These are phyloP conservation scores for Euphrasia arctica DNA, from an alignment of 305 asterid species.

Conservation along the genomic window DNA sequence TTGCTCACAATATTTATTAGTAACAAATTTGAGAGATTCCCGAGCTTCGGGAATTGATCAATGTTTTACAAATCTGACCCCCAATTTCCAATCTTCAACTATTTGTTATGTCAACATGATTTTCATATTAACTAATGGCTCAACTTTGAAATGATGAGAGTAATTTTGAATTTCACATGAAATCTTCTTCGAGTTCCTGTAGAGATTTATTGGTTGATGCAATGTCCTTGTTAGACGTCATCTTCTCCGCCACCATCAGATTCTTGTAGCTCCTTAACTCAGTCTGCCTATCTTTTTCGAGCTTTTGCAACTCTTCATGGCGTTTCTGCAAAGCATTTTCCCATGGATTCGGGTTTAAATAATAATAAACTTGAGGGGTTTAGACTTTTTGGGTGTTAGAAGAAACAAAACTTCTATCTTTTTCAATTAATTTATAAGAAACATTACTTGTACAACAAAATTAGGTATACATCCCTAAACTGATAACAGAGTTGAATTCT, in stretches of 20 bases:
- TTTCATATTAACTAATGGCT: conserved; percentile 10
- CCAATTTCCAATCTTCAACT: not conserved
- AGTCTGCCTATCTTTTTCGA: conserved; percentile 80
- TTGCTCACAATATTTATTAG: conserved; percentile 6
- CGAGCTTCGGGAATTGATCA: not conserved
- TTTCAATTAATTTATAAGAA: not conserved
- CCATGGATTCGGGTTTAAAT: not conserved
- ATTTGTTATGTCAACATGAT: not conserved
- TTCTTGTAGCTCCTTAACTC: conserved; percentile 95
- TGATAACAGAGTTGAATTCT: too few species aligned
- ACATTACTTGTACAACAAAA: too few species aligned
- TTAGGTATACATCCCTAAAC: too few species aligned
- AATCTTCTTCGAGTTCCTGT: conserved; percentile 94
- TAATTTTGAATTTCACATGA: conserved; percentile 57
- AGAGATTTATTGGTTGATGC: conserved; percentile 79
- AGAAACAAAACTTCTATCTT: too few species aligned
- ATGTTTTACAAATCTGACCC: not conserved
- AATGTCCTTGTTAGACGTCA: conserved; percentile 93
- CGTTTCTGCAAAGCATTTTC: conserved; percentile 57
- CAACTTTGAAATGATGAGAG: conserved; percentile 13
- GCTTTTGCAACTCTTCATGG: conserved; percentile 71
- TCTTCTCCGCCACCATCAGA: conserved; percentile 93
- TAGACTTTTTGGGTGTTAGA: too few species aligned
- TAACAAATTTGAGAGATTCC: conserved; percentile 13
- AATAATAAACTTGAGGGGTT: conserved; percentile 3